These are phyloP conservation scores for Tricholoma bakamatsutake DNA, from an alignment of 768 basidiomycete species.

Conservation along the genomic window DNA sequence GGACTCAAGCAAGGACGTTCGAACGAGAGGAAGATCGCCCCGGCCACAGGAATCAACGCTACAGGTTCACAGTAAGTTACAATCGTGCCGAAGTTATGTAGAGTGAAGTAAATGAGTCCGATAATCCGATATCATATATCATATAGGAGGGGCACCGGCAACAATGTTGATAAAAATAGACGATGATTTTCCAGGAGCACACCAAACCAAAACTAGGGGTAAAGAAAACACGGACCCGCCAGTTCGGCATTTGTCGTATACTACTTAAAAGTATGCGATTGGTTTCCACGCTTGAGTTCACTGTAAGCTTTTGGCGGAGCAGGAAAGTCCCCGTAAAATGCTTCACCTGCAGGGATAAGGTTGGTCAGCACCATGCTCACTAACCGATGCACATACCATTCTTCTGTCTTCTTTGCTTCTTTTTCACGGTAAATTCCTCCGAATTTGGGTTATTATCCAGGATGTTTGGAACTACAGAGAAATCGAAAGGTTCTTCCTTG, in stretches of 20 bases:
- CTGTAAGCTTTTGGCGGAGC: conserved; percentile 60
- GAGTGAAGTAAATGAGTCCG: neutral
- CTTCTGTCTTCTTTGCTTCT: conserved; percentile 38
- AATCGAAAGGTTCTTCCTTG: conserved; percentile 56
- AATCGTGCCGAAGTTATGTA: neutral
- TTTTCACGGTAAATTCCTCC: conserved; percentile 39
- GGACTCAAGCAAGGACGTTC: neutral
- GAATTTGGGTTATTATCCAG: conserved; percentile 50
- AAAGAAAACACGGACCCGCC: conserved; percentile 1
- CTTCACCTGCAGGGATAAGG: conserved; percentile 28
- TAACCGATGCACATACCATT: conserved; percentile 20
- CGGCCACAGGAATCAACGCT: neutral
- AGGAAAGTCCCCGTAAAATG: conserved; percentile 53
- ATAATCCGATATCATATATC: neutral
- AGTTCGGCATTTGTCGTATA: neutral
- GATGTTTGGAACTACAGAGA: conserved; percentile 61
- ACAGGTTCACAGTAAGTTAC: neutral
- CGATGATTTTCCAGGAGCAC: neutral
- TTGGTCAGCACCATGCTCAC: conserved; percentile 2
- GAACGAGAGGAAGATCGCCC: neutral
- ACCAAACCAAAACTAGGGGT: neutral
- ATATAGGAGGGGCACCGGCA: neutral
- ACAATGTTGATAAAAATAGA: neutral
- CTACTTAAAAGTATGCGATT: conserved; percentile 63
- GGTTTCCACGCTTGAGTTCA: conserved; percentile 64